Conservation (phyloP, 2,329 filamentous ascomycete species). For the Nothophoma quercina region DNA sequence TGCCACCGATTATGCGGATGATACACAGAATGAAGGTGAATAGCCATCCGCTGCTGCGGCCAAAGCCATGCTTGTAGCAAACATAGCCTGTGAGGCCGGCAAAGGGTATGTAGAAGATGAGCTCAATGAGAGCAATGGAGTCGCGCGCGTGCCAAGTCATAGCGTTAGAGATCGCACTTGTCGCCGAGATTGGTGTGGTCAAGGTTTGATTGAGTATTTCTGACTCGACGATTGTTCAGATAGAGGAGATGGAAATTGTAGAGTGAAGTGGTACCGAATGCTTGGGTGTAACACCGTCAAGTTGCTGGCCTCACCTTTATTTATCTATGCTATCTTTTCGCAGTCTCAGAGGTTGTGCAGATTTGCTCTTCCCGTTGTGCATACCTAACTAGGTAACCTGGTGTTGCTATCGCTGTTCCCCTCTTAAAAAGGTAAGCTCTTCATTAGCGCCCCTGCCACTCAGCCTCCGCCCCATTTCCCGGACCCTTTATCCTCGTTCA, state of each 20-base stretch:
- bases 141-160: slow-evolving; percentile 15
- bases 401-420: slow-evolving; percentile 4
- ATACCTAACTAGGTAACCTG: neutral
- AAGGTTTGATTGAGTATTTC: no score
- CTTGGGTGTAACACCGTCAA: neutral
- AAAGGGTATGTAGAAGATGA: slow-evolving; percentile 49
- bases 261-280: no score
- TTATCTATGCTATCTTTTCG: neutral
- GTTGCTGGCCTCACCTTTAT: neutral
- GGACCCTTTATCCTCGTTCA: neutral
- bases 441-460: slow-evolving; percentile 12
- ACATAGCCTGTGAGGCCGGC: slow-evolving; percentile 40
- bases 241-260: neutral
- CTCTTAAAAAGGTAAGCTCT: slow-evolving; percentile 4
- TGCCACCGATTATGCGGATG: slow-evolving; percentile 59
- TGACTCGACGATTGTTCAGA: no score
- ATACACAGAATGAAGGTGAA: slow-evolving; percentile 63
- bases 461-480: slow-evolving; percentile 1
- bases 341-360: neutral
- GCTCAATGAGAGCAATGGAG: slow-evolving; percentile 35
- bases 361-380: neutral
- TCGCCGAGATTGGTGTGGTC: neutral
- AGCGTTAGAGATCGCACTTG: no score
- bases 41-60: slow-evolving; percentile 59
- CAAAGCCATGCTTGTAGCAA: slow-evolving; percentile 49